A percentile compares a stretch with the other conserved stretches of the same genome.
These are phyloP conservation scores for Jasminum sambac DNA, from an alignment of 257 asterid species.

Conservation along the genomic window DNA sequence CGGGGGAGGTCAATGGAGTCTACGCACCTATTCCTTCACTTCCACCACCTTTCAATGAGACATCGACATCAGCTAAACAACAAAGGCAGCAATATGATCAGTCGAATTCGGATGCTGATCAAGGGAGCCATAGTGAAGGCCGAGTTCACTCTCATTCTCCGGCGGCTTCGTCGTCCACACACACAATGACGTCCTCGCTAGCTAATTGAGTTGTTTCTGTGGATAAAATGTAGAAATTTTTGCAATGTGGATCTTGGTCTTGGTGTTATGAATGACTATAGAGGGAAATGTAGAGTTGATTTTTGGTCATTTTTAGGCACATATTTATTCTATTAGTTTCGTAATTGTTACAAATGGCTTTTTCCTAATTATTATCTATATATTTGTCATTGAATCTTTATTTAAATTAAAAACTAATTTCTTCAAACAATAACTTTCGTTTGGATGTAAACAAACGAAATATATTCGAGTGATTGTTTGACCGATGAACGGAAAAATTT, in stretches of 20 bases:
- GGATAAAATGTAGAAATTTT: slow-evolving; percentile 19
- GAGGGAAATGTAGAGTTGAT: slow-evolving; percentile 18
- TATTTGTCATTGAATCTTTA: no score
- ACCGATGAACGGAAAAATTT: no score
- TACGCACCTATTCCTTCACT: slow-evolving; percentile 61
- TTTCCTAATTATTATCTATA: no score
- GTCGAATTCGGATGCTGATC: slow-evolving; percentile 26
- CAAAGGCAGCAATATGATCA: slow-evolving; percentile 21
- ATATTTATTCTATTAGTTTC: slow-evolving; percentile 14
- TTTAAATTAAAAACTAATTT: no score
- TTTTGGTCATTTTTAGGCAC: slow-evolving; percentile 6
- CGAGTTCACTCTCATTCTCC: slow-evolving; percentile 41
- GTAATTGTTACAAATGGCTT: no score
- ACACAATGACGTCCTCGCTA: slow-evolving; percentile 41
- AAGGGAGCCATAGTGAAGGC: slow-evolving; percentile 30
- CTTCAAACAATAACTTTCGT: no score
- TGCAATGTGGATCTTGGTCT: slow-evolving; percentile 10
- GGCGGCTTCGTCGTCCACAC: slow-evolving; percentile 49
- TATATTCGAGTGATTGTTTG: no score
- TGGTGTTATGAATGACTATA: slow-evolving; percentile 9
- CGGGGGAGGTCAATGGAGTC: slow-evolving; percentile 55
- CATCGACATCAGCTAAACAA: slow-evolving; percentile 27
- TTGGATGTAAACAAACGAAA: no score
- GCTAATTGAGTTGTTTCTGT: slow-evolving; percentile 24
- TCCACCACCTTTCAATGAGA: slow-evolving; percentile 44